Base-by-base conservation (phyloP, 2,329 filamentous ascomycete genomes). In the Aspergillus ochraceoroseus region DNA sequence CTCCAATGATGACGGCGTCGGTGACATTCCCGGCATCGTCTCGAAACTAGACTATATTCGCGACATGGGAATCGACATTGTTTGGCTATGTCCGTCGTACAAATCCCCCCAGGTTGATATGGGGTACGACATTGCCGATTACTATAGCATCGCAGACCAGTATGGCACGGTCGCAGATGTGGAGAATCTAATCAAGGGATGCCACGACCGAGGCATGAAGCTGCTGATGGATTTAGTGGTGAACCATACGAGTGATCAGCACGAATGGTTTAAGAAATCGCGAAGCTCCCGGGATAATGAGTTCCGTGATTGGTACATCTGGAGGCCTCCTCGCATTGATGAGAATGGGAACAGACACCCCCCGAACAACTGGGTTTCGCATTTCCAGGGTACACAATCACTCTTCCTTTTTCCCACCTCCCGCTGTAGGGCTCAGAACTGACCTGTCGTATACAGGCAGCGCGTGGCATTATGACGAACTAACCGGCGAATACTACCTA, bases 181-280 rank as follows among this genome's bases (percentile, higher is more conserved):
- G 34, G 79, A 85, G 41, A 62, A 65, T 0, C 60, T 87, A 23
- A 79, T 85, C 34, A 56, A 71, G 17, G 75, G 75, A 31, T 72
- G 76, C 27, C 80, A 83, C 44, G 62, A 71, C 11, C 72, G 80
- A 3, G 79, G 74, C 2, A 85, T 88, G 76, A 79, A 76, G 49
- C 64, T 88, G 7, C 79, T 89, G 41, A 73, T 88, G 43, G 84
- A 89, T 55, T 69, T 89, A 2, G 85, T 89, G 2, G 75, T 88
- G 46, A 90, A 88, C 51, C 85, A 90, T 58, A 87, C 83, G 0
- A 83, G 79, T 2, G 76, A 83, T 48, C 73, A 85, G 57, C 81
- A 86, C 53, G 70, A 72, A 3, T 88, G 83, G 83, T 87, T 87
- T 63, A 70, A 76, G 32, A 75, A 85, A 54, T 83, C 79, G 2